Base-by-base conservation (phyloP, 2,329 filamentous ascomycete species). In the Moelleriella libera region DNA sequence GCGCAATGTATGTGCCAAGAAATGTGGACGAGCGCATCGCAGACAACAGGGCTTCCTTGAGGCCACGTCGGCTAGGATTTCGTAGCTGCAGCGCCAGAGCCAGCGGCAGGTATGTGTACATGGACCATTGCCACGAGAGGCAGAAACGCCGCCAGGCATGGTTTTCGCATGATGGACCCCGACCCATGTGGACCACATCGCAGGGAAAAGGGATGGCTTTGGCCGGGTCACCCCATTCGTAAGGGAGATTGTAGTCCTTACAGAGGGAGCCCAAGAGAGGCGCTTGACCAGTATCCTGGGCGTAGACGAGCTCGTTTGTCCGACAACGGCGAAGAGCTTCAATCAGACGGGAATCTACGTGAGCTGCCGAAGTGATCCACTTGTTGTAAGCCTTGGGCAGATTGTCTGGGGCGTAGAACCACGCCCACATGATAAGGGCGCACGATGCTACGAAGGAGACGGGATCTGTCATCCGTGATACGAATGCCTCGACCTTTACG, bases 381-480 rank as follows among this genome's bases (percentile, higher is more conserved):
- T 80, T 82, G 56, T 80, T 82, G 66, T 94, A 94, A 41, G 81
- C 74, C 30, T 68, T 72, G 2, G 88, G 88, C 1, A 94, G 72
- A 21, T 77, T 73, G 37, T 77, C 71, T 0, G 87, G 85, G 8
- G 70, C 62, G 66, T 90, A 94, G 60, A 94, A 82, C 85, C 85
- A 94, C 14, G 85, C 76, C 83, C 85, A 90, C 88, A 94, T 94
- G 54, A 94, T 82, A 39, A 86, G 67, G 28, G 81, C 83, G 40
- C 77, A 80, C 21, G 85, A 88, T 34, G 74, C 62, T 43, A 83
- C 78, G 61, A 94, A 94, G 14, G 89, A 66, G 5, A 75, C 65
- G 4, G 85, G 76, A 58, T 90, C 83, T n/a, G 78, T 56, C 41
- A 65, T 54, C 5, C 52, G 57, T 34, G 67, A 66, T 29, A 68